Conservation (phyloP, 1,284 basidiomycete species). For the Exobasidium cylindrosporum region DNA sequence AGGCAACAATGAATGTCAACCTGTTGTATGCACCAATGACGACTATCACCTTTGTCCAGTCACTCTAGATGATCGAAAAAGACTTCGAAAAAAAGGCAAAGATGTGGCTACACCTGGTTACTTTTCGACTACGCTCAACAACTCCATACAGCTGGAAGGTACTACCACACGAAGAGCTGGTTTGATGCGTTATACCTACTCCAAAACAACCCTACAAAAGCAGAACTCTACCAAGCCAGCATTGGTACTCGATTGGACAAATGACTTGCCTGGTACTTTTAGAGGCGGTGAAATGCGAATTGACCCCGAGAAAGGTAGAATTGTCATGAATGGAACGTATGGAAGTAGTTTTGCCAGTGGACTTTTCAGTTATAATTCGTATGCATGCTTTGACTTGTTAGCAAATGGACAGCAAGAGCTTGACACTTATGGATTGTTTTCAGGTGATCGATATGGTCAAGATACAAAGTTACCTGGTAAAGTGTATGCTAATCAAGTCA, state of each 20-base stretch:
- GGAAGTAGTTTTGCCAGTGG: conserved; percentile 32
- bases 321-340: conserved; percentile 41
- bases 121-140: conserved; percentile 41
- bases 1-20: conserved; percentile 45
- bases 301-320: conserved; percentile 25
- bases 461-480: conserved; percentile 32
- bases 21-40: conserved; percentile 34
- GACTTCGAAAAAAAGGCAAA: conserved; percentile 23
- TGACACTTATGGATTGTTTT: conserved; percentile 33
- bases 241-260: conserved; percentile 45
- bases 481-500: conserved; percentile 26
- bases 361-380: conserved; percentile 30
- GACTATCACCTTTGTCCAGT: conserved; percentile 34
- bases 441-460: conserved; percentile 34
- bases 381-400: conserved; percentile 37
- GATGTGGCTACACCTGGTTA: conserved; percentile 40
- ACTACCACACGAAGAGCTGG: conserved; percentile 38
- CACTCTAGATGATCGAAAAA: conserved; percentile 35
- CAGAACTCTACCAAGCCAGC: conserved; percentile 23
- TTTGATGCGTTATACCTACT: conserved; percentile 41
- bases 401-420: conserved; percentile 33
- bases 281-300: conserved; percentile 30
- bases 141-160: conserved; percentile 39
- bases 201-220: conserved; percentile 19
- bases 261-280: conserved; percentile 42